Base-by-base conservation (phyloP, 768 basidiomycete genomes). In the Trametes cubensis region DNA sequence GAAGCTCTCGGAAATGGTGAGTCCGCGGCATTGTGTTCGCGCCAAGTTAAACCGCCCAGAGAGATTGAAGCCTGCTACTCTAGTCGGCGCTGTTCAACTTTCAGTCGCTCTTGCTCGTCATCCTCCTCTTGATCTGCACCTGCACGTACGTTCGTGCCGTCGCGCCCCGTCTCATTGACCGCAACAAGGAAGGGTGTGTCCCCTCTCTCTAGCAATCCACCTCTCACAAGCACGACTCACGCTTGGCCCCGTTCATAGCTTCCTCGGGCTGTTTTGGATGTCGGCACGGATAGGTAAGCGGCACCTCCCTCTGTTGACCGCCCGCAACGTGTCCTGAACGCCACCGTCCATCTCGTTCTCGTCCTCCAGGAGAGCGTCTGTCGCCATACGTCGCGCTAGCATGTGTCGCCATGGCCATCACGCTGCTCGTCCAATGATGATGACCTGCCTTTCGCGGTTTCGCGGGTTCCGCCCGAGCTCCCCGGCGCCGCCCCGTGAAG, bases 51-150 rank as follows among this genome's bases (percentile, higher is more conserved):
- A n/a, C n/a, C n/a, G n/a, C n/a, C n/a, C n/a, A n/a, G n/a, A n/a
- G n/a, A n/a, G n/a, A n/a, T n/a, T n/a, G n/a, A n/a, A n/a, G n/a
- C 20, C 38, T 47, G 6, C 72, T n/a, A n/a, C n/a, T n/a, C n/a
- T n/a, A 90, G 89, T 95, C 96, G 28, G 97, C 97, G 2, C 83
- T 99, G 23, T 98, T 98, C 87, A 96, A 98, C 78, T 99, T 99
- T 73, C 90, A 96, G 75, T 94, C 95, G 0, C 83, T 99, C 20
- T 83, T 99, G 20, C 87, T 96, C 70, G 94, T 96, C 73, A 88
- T 98, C 66, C 84, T 98, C 10, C 83, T 99, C 52, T 81, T 92
- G 74, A 94, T 98, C 62, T 99, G 97, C 79, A 98, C 97, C 60
- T 98, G 93, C 79, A 95, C 96, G 4, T 99, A 98, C 75, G 83